Evolutionary conservation across 1,284 basidiomycete genomes (phyloP).

Genomic region (Lignosus rhinocerotis): DNA sequence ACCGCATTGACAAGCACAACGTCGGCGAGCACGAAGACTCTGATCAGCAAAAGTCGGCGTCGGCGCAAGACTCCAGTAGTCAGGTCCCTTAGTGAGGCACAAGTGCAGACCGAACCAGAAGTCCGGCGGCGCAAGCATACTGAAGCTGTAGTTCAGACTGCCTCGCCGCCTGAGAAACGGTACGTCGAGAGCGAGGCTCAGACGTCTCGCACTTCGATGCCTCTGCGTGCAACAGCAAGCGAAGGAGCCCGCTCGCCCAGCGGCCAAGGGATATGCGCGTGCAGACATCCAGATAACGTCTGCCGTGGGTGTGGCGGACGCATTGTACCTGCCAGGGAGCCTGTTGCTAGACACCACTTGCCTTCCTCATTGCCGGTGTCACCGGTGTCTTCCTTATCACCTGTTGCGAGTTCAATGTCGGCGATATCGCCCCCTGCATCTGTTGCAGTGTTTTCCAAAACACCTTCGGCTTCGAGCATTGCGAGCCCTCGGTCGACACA

Average conservation of each 20-base stretch:
- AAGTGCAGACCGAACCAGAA: conserved; percentile 9
- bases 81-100: conserved; percentile 7
- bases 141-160: conserved; percentile 5
- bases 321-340: background rate
- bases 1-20: background rate
- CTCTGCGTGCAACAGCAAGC: conserved; percentile 2
- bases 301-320: background rate
- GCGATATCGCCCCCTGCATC: background rate
- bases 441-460: background rate
- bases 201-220: background rate
- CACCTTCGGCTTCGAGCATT: background rate
- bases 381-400: background rate
- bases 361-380: background rate
- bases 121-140: background rate
- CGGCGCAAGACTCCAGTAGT: background rate
- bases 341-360: background rate
- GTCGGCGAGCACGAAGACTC: background rate
- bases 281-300: conserved; percentile 1
- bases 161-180: background rate
- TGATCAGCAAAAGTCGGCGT: background rate
- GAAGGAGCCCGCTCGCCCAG: background rate
- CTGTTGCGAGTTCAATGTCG: background rate
- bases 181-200: background rate
- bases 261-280: background rate
- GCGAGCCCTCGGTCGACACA: background rate